Conservation (phyloP, 108 stramenopile species). For the Licmophora abbreviata region DNA sequence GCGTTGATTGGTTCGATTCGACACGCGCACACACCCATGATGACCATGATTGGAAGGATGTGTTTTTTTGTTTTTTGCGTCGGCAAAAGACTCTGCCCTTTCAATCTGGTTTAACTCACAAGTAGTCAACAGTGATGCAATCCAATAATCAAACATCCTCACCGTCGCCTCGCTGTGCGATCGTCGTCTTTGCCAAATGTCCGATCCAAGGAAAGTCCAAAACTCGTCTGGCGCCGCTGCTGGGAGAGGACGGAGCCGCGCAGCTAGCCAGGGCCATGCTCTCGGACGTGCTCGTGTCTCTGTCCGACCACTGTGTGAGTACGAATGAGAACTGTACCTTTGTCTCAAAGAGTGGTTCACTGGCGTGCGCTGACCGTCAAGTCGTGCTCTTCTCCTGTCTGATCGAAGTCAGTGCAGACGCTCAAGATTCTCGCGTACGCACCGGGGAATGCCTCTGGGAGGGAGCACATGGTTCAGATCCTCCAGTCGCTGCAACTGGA, state of each 20-base stretch:
- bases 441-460: conserved; percentile 37
- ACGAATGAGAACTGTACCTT: too few relatives aligned
- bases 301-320: conserved; percentile 19
- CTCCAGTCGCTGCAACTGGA: conserved; percentile 24
- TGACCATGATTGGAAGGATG: too few relatives aligned
- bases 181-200: conserved; percentile 78
- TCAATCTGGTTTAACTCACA: neutral
- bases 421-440: conserved; percentile 56
- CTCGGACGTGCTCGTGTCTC: conserved; percentile 59
- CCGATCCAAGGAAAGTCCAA: conserved; percentile 67
- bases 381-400: too few relatives aligned
- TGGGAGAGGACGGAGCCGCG: conserved; percentile 64
- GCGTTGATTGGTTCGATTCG: too few relatives aligned
- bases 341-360: too few relatives aligned
- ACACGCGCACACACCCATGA: too few relatives aligned
- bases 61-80: too few relatives aligned
- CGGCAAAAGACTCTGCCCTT: neutral
- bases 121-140: neutral
- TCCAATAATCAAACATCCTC: neutral
- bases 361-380: too few relatives aligned
- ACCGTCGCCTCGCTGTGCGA: conserved; percentile 27
- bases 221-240: conserved; percentile 52
- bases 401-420: too few relatives aligned
- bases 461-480: conserved; percentile 26
- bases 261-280: conserved; percentile 69